Evolutionary conservation across 176 grass and related monocot species (phyloP), one percentile per base, ranked within the genome.

Genomic region (Lolium rigidum): DNA sequence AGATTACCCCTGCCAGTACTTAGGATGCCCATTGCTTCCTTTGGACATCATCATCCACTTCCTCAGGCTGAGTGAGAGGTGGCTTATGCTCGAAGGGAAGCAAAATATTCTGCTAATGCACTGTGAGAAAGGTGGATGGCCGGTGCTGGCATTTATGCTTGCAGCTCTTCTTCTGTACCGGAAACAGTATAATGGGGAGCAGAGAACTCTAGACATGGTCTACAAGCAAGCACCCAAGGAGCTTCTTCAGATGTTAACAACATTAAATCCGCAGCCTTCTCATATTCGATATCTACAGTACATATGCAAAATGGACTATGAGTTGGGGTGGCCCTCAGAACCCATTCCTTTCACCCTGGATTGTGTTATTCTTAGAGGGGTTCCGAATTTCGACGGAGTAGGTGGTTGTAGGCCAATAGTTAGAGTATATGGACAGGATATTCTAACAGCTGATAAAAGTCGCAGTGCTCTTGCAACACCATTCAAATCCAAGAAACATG

Each of bases 151-250:
- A 24, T 98, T 98, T 87, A 95, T 98, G 96, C 92, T 98, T 85
- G 96, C 93, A 69, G 87, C 90, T 85, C 96, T 98, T 81, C 79
- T 98, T 57, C 46, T 98, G 25, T 94, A 95, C 28, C 87, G 91
- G 79, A 95, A 89, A 68, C 96, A 98, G 24, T 98, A 95, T 70
- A 95, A 86, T 2, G 93, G 93, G 13, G 96, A 98, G 57, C 93
- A 95, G 83, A 94, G 90, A 86, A 98, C 96, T 61, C 88, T 98
- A 51, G 93, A 95, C 87, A 95, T 95, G 89, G 92, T 98, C 73
- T 95, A 98, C 49, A 98, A 94, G 84, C 93, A 95, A 84, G 96
- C 90, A 75, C 93, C 96, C 2, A 98, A 89, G 81, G 96, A 95
- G 78, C 83, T 94, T 78, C 89, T 98, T 86, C 91, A 92, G 49